Percentiles rank a stretch among this genome's conserved stretches.
phyloP scores from a whole-genome alignment of 2,329 filamentous ascomycete genomes.

The Calonectria ilicicola region DNA sequence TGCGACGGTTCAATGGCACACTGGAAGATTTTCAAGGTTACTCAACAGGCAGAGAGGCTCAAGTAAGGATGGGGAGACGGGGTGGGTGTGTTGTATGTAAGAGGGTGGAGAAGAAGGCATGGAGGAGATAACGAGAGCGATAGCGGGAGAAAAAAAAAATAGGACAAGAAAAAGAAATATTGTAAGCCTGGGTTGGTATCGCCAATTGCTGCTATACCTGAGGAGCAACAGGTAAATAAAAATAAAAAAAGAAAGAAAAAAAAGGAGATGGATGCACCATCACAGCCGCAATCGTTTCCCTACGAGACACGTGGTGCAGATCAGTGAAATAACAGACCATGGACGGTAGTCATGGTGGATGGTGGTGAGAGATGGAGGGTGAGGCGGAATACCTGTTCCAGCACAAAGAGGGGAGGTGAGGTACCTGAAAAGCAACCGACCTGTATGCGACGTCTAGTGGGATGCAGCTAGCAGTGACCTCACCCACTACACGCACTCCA shows the following conservation, averaged over 20 bases:
- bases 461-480: conserved; percentile 6
- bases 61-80: background rate
- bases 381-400: conserved; percentile 7
- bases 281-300: background rate
- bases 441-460: background rate
- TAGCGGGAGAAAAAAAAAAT: background rate
- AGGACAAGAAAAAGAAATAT: background rate
- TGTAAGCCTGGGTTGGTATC: background rate
- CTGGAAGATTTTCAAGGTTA: background rate
- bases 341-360: background rate
- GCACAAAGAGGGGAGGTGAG: background rate
- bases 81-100: background rate
- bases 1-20: background rate
- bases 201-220: background rate
- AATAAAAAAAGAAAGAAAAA: too few species aligned
- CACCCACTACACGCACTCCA: conserved; percentile 2
- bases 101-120: background rate
- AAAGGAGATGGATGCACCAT: background rate
- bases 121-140: background rate
- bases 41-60: background rate
- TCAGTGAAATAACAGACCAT: background rate
- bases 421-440: conserved; percentile 8
- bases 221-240: background rate
- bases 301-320: background rate
- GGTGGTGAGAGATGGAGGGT: background rate